Percentiles rank a stretch among this genome's conserved stretches.
Evolutionary conservation across 352 stramenopile genomes (phyloP).

Genomic region (Aphanomyces cochlioides): DNA sequence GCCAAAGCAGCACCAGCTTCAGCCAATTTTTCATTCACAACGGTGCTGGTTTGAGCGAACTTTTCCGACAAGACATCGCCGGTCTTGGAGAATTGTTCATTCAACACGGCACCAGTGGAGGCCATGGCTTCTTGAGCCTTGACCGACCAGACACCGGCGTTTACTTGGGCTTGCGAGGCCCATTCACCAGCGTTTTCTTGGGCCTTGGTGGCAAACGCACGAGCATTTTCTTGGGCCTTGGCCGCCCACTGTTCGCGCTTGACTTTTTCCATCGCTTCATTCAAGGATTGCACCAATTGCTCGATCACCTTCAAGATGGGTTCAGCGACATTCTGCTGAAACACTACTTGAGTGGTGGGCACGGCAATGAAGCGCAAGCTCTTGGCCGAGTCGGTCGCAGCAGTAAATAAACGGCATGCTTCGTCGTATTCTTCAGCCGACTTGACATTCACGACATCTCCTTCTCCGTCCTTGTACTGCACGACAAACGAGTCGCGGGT

Average conservation of each 20-base stretch:
- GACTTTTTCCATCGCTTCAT: slow-evolving; percentile 30
- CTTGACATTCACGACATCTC: slow-evolving; percentile 16
- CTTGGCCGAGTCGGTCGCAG: slow-evolving; percentile 1
- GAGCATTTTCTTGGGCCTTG: slow-evolving; percentile 13
- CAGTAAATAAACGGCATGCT: slow-evolving; percentile 18
- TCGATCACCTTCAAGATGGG: slow-evolving; percentile 29
- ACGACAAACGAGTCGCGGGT: slow-evolving; percentile 16
- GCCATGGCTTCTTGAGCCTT: slow-evolving; percentile 11
- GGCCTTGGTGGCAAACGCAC: slow-evolving; percentile 13
- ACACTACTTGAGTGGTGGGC: slow-evolving; percentile 15
- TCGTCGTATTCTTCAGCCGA: slow-evolving; percentile 20
- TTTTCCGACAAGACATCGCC: slow-evolving; percentile 18
- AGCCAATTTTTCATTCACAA: slow-evolving; percentile 26
- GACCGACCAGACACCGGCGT: slow-evolving; percentile 5
- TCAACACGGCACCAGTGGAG: slow-evolving; percentile 16
- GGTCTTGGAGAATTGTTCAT: slow-evolving; percentile 16
- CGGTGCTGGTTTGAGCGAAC: slow-evolving; percentile 19
- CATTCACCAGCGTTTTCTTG: slow-evolving; percentile 21
- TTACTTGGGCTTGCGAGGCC: slow-evolving; percentile 3
- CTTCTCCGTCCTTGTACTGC: slow-evolving; percentile 30
- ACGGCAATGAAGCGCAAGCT: slow-evolving; percentile 29
- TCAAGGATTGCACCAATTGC: slow-evolving; percentile 22
- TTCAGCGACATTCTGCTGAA: slow-evolving; percentile 27
- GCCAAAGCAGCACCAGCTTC: slow-evolving; percentile 8
- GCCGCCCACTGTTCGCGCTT: slow-evolving; percentile 22